Conservation (phyloP, 2,329 filamentous ascomycete species). For the Pseudogymnoascus sp. region DNA sequence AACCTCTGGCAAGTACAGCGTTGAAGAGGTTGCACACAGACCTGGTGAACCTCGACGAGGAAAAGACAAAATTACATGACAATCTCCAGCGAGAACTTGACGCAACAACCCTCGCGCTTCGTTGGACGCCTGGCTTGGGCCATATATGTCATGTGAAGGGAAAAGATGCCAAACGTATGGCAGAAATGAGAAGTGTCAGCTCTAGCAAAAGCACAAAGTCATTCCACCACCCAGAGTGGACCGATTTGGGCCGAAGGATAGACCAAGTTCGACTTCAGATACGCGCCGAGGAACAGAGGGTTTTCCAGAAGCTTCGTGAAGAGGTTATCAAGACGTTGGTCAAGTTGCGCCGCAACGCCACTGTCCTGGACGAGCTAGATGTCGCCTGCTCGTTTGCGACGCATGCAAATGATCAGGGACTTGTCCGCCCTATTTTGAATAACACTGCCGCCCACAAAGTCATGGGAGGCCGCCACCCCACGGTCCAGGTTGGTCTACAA, state of each 20-base stretch:
- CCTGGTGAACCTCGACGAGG: slow-evolving; percentile 50
- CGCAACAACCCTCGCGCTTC: slow-evolving; percentile 63
- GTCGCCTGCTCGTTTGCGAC: slow-evolving; percentile 78
- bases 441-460: slow-evolving; percentile 61
- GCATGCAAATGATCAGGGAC: slow-evolving; percentile 65
- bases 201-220: slow-evolving; percentile 78
- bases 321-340: slow-evolving; percentile 75
- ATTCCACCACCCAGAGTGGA: slow-evolving; percentile 81
- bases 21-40: slow-evolving; percentile 61
- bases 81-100: slow-evolving; percentile 53
- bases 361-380: slow-evolving; percentile 89
- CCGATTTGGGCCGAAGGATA: slow-evolving; percentile 66
- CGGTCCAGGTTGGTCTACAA: slow-evolving; percentile 75
- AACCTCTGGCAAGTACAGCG: slow-evolving; percentile 55
- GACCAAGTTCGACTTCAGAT: slow-evolving; percentile 74
- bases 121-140: slow-evolving; percentile 79
- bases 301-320: slow-evolving; percentile 67
- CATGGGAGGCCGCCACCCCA: slow-evolving; percentile 81
- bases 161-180: slow-evolving; percentile 48
- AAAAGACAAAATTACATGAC: slow-evolving; percentile 54
- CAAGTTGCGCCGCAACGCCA: slow-evolving; percentile 78
- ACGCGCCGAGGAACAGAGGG: slow-evolving; percentile 71
- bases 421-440: slow-evolving; percentile 67
- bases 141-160: slow-evolving; percentile 89
- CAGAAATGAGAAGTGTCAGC: slow-evolving; percentile 50